These are phyloP conservation scores for Priceomyces fermenticarens DNA, from an alignment of 805 yeast species.

Conservation along the genomic window DNA sequence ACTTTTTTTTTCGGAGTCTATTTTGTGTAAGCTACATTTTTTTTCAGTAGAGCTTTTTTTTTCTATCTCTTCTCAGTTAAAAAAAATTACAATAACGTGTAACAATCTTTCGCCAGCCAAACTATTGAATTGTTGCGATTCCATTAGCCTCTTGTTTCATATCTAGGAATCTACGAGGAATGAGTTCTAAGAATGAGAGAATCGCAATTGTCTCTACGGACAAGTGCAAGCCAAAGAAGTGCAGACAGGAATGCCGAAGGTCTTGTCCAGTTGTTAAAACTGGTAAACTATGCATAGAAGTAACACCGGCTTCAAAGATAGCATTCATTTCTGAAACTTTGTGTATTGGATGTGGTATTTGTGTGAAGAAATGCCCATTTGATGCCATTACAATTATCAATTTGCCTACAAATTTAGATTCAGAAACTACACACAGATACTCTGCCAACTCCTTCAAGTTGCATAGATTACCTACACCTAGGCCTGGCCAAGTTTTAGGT, in stretches of 20 bases:
- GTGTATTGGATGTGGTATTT: constrained; percentile 99
- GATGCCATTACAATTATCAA: constrained; percentile 96
- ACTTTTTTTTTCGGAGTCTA: not conserved
- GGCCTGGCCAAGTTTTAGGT: constrained; percentile 98
- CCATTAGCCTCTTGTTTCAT: not conserved
- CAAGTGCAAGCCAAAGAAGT: constrained; percentile 96
- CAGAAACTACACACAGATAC: constrained; percentile 93
- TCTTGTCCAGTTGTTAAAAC: constrained; percentile 98
- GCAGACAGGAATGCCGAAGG: constrained; percentile 97
- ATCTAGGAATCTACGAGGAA: constrained; percentile 5
- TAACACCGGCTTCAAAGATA: constrained; percentile 82
- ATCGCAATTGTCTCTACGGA: constrained; percentile 94
- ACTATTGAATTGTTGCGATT: too few relatives aligned
- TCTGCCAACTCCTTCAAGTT: constrained; percentile 97
- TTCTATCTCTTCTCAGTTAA: constrained; percentile 4
- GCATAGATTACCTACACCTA: constrained; percentile 95
- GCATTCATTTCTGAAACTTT: constrained; percentile 91
- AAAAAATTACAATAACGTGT: not conserved
- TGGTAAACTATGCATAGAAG: constrained; percentile 97
- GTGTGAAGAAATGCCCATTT: constrained; percentile 97
- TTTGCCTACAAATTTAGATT: constrained; percentile 90
- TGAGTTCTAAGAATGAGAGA: constrained; percentile 58
- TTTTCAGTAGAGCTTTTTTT: constrained; percentile 2
- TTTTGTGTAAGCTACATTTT: constrained; percentile 4
- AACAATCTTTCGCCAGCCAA: too few relatives aligned